phyloP scores from a whole-genome alignment of 1,284 basidiomycete genomes.

The Ustilago vetiveriae region DNA sequence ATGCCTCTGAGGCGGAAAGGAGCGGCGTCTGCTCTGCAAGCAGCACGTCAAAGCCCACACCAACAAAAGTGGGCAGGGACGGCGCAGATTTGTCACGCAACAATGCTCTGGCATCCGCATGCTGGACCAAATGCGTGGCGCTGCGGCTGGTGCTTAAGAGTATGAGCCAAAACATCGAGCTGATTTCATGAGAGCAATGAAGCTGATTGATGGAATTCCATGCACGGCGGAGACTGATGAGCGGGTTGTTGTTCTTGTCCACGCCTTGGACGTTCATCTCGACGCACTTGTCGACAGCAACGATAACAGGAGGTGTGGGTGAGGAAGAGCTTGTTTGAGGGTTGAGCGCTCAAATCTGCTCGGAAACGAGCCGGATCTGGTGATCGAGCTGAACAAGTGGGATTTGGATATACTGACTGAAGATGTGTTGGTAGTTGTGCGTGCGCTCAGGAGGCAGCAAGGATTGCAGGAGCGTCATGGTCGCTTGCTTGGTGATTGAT shows the following conservation, averaged over 20 bases:
- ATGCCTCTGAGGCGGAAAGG: conserved; percentile 2
- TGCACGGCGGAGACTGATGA: conserved; percentile 15
- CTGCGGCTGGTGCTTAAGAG: conserved; percentile 21
- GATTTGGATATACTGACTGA: too few species aligned
- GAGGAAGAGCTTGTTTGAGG: too few species aligned
- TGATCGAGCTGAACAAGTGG: too few species aligned
- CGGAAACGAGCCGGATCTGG: too few species aligned
- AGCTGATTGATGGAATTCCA: conserved; percentile 6
- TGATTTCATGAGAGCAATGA: too few species aligned
- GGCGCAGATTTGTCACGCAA: neutral
- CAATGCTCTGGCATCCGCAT: neutral
- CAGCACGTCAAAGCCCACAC: conserved; percentile 11
- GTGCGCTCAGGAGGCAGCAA: too few species aligned
- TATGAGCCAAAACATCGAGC: conserved; percentile 19
- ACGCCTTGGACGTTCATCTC: conserved; percentile 3
- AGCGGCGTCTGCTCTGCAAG: neutral
- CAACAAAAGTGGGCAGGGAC: conserved; percentile 10
- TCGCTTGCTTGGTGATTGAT: neutral
- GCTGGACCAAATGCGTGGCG: conserved; percentile 5
- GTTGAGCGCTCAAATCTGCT: too few species aligned
- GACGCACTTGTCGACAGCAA: conserved; percentile 30
- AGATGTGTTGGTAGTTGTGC: too few species aligned
- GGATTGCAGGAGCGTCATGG: neutral
- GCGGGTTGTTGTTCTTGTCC: neutral
- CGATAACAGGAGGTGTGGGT: neutral